A percentile compares a stretch with the other conserved stretches of the same genome.
Conservation (phyloP, 1,139 yeast genomes). For the Ogataea hybrid region DNA sequence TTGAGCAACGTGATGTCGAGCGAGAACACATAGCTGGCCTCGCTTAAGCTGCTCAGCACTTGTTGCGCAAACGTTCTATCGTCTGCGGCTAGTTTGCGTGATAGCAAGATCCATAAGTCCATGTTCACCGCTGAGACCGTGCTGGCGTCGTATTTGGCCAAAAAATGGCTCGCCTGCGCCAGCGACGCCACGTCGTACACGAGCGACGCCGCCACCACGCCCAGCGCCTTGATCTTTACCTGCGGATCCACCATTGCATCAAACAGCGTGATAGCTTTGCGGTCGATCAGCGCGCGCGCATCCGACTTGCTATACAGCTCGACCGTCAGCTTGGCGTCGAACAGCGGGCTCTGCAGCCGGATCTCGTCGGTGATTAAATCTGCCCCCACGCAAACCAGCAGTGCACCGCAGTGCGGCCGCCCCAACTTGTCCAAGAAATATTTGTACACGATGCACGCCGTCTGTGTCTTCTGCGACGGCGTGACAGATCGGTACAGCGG, state of each 20-base stretch:
- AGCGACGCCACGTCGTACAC: slow-evolving; percentile 56
- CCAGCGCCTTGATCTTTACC: slow-evolving; percentile 34
- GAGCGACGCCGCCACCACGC: slow-evolving; percentile 47
- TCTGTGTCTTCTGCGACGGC: slow-evolving; percentile 41
- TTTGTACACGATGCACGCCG: slow-evolving; percentile 41
- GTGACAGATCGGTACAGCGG: slow-evolving; percentile 37
- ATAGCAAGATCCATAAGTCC: slow-evolving; percentile 44
- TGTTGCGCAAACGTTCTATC: slow-evolving; percentile 41
- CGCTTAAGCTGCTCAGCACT: slow-evolving; percentile 42
- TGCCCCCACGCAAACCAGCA: slow-evolving; percentile 32
- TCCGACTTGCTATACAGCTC: slow-evolving; percentile 43
- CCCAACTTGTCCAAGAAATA: slow-evolving; percentile 35
- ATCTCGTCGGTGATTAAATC: slow-evolving; percentile 29
- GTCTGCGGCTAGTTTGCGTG: slow-evolving; percentile 39
- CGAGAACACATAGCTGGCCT: slow-evolving; percentile 43
- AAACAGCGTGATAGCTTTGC: slow-evolving; percentile 38
- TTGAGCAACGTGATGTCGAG: slow-evolving; percentile 29
- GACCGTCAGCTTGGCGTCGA: slow-evolving; percentile 33
- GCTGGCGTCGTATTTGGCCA: slow-evolving; percentile 40
- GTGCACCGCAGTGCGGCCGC: slow-evolving; percentile 24
- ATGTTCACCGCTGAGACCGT: slow-evolving; percentile 43
- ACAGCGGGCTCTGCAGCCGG: slow-evolving; percentile 27
- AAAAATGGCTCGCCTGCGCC: slow-evolving; percentile 49
- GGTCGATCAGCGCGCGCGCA: slow-evolving; percentile 39
- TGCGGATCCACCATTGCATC: slow-evolving; percentile 35